Base-by-base conservation (phyloP, 2,329 filamentous ascomycete species). In the Nemania serpens region DNA sequence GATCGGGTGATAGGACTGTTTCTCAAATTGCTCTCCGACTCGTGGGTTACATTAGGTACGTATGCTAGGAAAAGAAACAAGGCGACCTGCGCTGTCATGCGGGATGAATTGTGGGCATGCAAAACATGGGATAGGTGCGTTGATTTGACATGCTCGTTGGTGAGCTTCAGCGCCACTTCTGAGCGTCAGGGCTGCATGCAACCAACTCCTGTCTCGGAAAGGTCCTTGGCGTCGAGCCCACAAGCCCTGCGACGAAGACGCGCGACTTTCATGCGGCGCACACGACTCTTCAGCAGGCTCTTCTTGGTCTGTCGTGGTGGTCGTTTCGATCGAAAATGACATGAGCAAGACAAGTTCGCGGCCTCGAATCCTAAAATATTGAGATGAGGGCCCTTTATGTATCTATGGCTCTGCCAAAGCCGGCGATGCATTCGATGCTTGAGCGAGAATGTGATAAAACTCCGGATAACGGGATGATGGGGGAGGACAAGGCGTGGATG, bases 91-190 rank as follows among this genome's bases (percentile, higher is more conserved):
- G 25, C 25, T 4, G 25, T 29, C 25, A 29, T 29, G 25, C 25
- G 25, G 25, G 25, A 17, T 52, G 60, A 42, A 45, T 42, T 22
- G 7, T 36, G 49, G 45, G 50, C 50, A 22, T 50, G 33, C 17
- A 29, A 47, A 25, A 47, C 39, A 17, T n/a, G 25, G 45, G 41
- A 51, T 17, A 3, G 17, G 18, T 22, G 5, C 33, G 50, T 12
- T 39, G 36, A 61, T 63, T 59, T 60, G 61, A 56, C 25, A 55
- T 62, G 37, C 41, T 22, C 42, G 13, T 39, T 5, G 11, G 39
- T 13, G 18, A 37, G 10, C 36, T 43, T 17, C 18, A 22, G 29
- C 49, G 37, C 34, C 41, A 17, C 46, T 36, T 37, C 53, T 34
- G n/a, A 39, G 42, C 33, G 45, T 29, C 42, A 45, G 20, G 50